Base-by-base conservation (phyloP, 2,329 filamentous ascomycete species). In the Exophiala spinifera region DNA sequence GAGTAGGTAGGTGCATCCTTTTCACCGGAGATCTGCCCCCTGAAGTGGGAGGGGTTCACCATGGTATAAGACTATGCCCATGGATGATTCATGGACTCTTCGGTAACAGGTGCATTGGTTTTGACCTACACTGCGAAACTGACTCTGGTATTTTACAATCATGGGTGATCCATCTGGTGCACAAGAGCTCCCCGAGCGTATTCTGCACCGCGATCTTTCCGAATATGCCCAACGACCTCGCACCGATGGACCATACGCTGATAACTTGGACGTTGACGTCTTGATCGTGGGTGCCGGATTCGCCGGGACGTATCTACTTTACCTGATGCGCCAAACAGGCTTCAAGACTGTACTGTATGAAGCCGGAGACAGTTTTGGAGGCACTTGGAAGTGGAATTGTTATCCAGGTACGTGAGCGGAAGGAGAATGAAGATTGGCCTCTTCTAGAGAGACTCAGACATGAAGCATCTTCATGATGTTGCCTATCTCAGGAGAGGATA, bases 271-370 rank as follows among this genome's bases (percentile, higher is more conserved):
- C 17, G 49, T 69, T 37, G 67, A 69, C 59, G 65, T 61, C 13
- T 52, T 67, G 44, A 60, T 63, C 44, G 61, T 68, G 2, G 67
- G 67, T 19, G 66, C 65, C 4, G 66, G 67, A 2, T 65, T 66
- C 46, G 60, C 74, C 31, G 78, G 78, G 14, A 67, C 79, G 17
- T 81, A 77, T 51, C 74, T 76, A 66, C 74, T 82, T 25, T 76
- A 81, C 60, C 74, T 75, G 1, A 72, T 82, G 15, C 76, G 79
- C 1, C 75, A 81, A 14, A 70, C 71, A 7, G 80, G 79, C 1
- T 66, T 76, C 34, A 76, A 75, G 13, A 68, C 72, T 1, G 71
- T 74, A 19, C 69, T 83, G n/a, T 79, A 77, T 57, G 81, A 84
- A 59, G 77, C 79, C 0, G 80, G 76, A 7, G 71, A 72, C 7